Evolutionary conservation across 2,329 filamentous ascomycete species (phyloP).

Genomic region (Verticillium isaacii): DNA sequence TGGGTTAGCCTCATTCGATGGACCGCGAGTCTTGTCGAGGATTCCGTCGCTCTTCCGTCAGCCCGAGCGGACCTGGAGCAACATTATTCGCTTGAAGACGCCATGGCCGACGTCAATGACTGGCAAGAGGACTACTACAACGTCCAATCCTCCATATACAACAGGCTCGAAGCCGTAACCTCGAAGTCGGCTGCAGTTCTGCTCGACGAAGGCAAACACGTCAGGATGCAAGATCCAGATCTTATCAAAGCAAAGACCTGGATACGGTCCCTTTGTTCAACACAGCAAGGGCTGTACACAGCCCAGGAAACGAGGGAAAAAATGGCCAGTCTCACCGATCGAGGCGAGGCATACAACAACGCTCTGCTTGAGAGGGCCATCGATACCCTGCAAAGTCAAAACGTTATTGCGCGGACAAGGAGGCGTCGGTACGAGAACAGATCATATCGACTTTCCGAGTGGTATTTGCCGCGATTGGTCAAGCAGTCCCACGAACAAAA

Average conservation of each 20-base stretch:
- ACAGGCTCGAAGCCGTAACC: slow-evolving; percentile 50
- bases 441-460: slow-evolving; percentile 59
- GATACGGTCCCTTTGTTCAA: slow-evolving; percentile 55
- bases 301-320: slow-evolving; percentile 29
- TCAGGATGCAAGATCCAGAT: slow-evolving; percentile 14
- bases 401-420: slow-evolving; percentile 56
- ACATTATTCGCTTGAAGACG: slow-evolving; percentile 34
- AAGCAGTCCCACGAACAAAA: slow-evolving; percentile 51
- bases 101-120: slow-evolving; percentile 25
- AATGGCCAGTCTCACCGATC: slow-evolving; percentile 42
- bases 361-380: slow-evolving; percentile 43
- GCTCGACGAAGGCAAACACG: slow-evolving; percentile 14
- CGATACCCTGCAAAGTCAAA: slow-evolving; percentile 40
- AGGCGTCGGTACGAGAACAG: slow-evolving; percentile 53
- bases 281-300: slow-evolving; percentile 43
- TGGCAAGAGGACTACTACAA: slow-evolving; percentile 57
- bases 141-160: slow-evolving; percentile 47
- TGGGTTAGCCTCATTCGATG: slow-evolving; percentile 64
- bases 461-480: slow-evolving; percentile 50
- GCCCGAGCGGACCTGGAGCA: slow-evolving; percentile 39
- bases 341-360: slow-evolving; percentile 33
- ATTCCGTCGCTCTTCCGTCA: slow-evolving; percentile 43
- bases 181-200: slow-evolving; percentile 39
- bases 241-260: slow-evolving; percentile 49
- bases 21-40: slow-evolving; percentile 33